Percentiles rank a stretch among this genome's conserved stretches.
Conservation (phyloP, 345 rosid genomes). For the Linum tenue region DNA sequence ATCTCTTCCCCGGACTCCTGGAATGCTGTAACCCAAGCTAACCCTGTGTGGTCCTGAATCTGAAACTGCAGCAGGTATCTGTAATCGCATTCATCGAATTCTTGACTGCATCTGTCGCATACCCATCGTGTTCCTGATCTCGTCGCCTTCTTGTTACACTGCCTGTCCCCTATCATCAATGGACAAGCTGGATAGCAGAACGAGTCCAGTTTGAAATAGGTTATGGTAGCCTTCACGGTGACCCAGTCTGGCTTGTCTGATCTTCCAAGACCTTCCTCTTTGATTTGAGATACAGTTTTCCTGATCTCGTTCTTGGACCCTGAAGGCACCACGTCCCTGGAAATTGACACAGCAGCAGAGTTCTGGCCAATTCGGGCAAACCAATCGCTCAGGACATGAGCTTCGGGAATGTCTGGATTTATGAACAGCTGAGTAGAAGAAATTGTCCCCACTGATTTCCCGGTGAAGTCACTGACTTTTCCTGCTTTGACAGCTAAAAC, state of each 20-base stretch:
- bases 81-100: constrained; percentile 76
- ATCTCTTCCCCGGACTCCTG: constrained; percentile 85
- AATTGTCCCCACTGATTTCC: constrained; percentile 75
- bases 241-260: constrained; percentile 88
- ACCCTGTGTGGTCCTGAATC: constrained; percentile 78
- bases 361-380: constrained; percentile 61
- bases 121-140: constrained; percentile 54
- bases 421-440: constrained; percentile 74
- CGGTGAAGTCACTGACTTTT: constrained; percentile 79
- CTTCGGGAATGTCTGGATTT: constrained; percentile 75
- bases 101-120: constrained; percentile 87
- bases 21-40: constrained; percentile 81
- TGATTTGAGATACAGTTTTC: constrained; percentile 69
- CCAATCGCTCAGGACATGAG: constrained; percentile 54
- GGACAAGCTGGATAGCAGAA: constrained; percentile 93
- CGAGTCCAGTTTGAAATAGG: constrained; percentile 62
- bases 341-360: constrained; percentile 52
- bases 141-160: constrained; percentile 69
- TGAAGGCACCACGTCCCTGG: constrained; percentile 52
- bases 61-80: constrained; percentile 82
- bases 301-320: constrained; percentile 53
- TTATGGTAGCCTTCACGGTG: constrained; percentile 53
- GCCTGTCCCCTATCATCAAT: constrained; percentile 75
- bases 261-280: constrained; percentile 85
- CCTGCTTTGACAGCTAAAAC: constrained; percentile 83